Conservation (phyloP, 2,329 filamentous ascomycete species). For the Phialemonium atrogriseum region DNA sequence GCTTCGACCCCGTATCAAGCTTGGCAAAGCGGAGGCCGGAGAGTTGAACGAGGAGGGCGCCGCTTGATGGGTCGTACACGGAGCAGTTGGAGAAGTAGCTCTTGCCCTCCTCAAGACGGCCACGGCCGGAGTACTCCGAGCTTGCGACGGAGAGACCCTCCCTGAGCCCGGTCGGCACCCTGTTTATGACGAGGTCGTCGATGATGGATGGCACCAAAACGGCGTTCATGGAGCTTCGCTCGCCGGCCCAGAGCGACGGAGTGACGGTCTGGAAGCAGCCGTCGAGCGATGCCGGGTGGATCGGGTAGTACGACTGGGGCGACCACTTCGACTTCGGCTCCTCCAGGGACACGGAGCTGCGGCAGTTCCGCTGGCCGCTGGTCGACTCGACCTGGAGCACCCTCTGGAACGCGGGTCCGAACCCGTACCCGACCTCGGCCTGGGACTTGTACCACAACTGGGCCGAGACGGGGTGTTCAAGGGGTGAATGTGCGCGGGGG, state of each 20-base stretch:
- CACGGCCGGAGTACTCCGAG: conserved; percentile 6
- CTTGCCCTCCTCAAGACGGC: conserved; percentile 9
- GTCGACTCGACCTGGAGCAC: conserved; percentile 7
- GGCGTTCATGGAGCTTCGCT: conserved; percentile 9
- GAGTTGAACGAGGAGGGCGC: conserved; percentile 12
- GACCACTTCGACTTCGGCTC: conserved; percentile 10
- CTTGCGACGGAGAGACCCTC: conserved; percentile 8
- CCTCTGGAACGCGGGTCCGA: conserved; percentile 16
- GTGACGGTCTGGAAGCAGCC: conserved; percentile 11
- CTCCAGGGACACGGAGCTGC: conserved; percentile 9
- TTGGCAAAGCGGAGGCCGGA: conserved; percentile 11
- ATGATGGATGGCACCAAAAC: conserved; percentile 6
- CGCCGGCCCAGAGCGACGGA: conserved; percentile 6
- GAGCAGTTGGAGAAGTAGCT: conserved; percentile 12
- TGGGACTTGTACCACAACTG: conserved; percentile 20
- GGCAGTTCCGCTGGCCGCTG: conserved; percentile 9
- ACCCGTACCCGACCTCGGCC: conserved; percentile 19
- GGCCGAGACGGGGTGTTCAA: conserved; percentile 1
- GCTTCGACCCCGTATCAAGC: conserved; percentile 13
- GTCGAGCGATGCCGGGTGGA: conserved; percentile 17
- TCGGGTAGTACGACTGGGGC: conserved; percentile 15
- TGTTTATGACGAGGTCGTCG: conserved; percentile 8
- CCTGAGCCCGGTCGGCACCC: not conserved
- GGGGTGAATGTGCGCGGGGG: not conserved
- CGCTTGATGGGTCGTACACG: conserved; percentile 12